Evolutionary conservation across 2,329 filamentous ascomycete genomes (phyloP), one percentile per base, ranked within the genome.

Genomic region (Pyrenochaeta sp.): DNA sequence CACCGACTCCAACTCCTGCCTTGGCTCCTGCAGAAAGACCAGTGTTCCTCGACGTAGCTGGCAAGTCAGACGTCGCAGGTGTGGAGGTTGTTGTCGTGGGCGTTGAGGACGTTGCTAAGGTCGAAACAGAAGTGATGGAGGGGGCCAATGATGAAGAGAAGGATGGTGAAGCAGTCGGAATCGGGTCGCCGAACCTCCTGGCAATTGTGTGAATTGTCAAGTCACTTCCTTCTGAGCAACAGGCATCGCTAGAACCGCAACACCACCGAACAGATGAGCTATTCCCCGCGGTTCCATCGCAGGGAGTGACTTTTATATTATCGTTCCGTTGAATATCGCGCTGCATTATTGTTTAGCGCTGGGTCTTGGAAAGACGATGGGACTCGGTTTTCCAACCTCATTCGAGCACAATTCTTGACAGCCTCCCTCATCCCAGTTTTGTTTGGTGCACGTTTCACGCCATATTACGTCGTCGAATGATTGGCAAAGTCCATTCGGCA

Each of bases 321-420:
- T 26, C 20, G 7, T 30, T 24, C 10, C 31, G 18, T 13, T 34
- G 31, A n/a, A 21, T 13, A 17, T 30, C 34, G 41, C n/a, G 32
- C 32, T 29, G 21, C 32, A n/a, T n/a, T n/a, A n/a, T n/a, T n/a
- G n/a, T n/a, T n/a, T n/a, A n/a, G n/a, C n/a, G n/a, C n/a, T n/a
- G n/a, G n/a, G n/a, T n/a, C n/a, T n/a, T n/a, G n/a, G n/a, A n/a
- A n/a, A n/a, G n/a, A n/a, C n/a, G n/a, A n/a, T n/a, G n/a, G n/a
- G n/a, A n/a, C n/a, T n/a, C n/a, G n/a, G n/a, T n/a, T n/a, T n/a
- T n/a, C 8, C 3, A 40, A 51, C 48, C 38, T 51, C 48, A 17
- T 38, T 29, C 6, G 48, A 51, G 23, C 48, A 48, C 8, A 51
- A 15, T 11, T 51, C 43, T 21, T 51, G 47, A 35, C 47, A 51